phyloP scores from a whole-genome alignment of 768 basidiomycete species.

The Hericium coralloides region DNA sequence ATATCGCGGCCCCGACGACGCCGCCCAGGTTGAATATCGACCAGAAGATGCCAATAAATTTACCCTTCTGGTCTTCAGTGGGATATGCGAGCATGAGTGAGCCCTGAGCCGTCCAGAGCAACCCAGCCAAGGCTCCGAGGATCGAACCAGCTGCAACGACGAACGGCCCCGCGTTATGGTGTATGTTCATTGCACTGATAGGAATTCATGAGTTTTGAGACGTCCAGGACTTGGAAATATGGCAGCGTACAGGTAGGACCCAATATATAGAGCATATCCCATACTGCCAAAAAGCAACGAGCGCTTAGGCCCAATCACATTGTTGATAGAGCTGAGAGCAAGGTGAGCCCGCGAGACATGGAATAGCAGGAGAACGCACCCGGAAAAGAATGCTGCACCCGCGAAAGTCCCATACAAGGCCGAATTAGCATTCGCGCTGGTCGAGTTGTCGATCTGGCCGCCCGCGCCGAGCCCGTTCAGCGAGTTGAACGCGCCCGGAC shows the following conservation, averaged over 20 bases:
- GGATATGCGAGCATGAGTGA: conserved; percentile 79
- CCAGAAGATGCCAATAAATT: conserved; percentile 77
- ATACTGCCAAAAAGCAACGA: conserved; percentile 67
- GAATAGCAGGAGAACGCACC: conserved; percentile 32
- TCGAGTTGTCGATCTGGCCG: conserved; percentile 59
- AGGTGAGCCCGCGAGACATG: not conserved
- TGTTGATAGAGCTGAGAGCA: conserved; percentile 53
- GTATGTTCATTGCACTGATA: conserved; percentile 59
- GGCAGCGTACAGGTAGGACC: conserved; percentile 53
- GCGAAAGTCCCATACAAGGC: conserved; percentile 63
- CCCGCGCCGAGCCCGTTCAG: conserved; percentile 74
- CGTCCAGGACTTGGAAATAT: conserved; percentile 17
- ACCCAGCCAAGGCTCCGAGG: conserved; percentile 61
- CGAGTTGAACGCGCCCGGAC: conserved; percentile 68
- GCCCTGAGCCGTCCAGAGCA: conserved; percentile 84
- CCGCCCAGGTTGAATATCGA: conserved; percentile 75
- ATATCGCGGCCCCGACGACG: conserved; percentile 70
- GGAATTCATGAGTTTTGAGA: conserved; percentile 12
- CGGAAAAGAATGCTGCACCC: conserved; percentile 56
- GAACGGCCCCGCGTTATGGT: conserved; percentile 49
- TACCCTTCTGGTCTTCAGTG: conserved; percentile 69
- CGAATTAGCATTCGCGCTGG: conserved; percentile 60
- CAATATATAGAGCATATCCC: conserved; percentile 73
- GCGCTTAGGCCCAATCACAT: conserved; percentile 65
- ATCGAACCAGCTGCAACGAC: conserved; percentile 64